These are phyloP conservation scores for Panicum hallii DNA, from an alignment of 202 grass and related monocot genomes.

Conservation along the genomic window DNA sequence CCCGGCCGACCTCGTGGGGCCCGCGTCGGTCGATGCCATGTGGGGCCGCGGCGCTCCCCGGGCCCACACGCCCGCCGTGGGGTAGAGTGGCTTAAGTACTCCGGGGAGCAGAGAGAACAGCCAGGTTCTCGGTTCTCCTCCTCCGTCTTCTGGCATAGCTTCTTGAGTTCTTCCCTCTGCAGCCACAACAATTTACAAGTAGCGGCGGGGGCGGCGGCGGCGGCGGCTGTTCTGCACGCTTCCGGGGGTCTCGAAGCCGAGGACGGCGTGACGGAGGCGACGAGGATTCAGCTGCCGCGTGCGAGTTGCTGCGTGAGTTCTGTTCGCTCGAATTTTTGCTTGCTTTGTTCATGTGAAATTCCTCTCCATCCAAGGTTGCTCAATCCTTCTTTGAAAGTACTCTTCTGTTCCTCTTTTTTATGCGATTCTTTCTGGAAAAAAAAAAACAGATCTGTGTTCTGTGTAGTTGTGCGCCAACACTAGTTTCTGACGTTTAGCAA, in stretches of 20 bases:
- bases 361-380: neutral
- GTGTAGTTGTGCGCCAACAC: neutral
- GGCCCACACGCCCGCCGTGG: neutral
- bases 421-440: neutral
- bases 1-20: neutral
- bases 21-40: neutral
- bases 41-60: neutral
- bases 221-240: neutral
- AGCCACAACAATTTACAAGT: neutral
- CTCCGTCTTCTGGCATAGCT: neutral
- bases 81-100: slow-evolving; percentile 5
- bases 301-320: slow-evolving; percentile 10
- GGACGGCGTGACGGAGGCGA: neutral
- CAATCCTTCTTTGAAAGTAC: neutral
- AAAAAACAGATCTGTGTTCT: neutral
- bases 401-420: neutral
- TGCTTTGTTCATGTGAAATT: neutral
- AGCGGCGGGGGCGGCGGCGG: neutral
- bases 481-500: neutral
- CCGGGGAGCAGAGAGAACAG: neutral
- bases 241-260: neutral
- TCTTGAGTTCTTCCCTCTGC: neutral
- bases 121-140: neutral
- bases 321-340: neutral
- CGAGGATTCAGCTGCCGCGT: neutral